Evolutionary conservation across 495 filamentous ascomycete genomes (phyloP), one percentile per base, ranked within the genome.

Genomic region (Aspergillus kassunensis): DNA sequence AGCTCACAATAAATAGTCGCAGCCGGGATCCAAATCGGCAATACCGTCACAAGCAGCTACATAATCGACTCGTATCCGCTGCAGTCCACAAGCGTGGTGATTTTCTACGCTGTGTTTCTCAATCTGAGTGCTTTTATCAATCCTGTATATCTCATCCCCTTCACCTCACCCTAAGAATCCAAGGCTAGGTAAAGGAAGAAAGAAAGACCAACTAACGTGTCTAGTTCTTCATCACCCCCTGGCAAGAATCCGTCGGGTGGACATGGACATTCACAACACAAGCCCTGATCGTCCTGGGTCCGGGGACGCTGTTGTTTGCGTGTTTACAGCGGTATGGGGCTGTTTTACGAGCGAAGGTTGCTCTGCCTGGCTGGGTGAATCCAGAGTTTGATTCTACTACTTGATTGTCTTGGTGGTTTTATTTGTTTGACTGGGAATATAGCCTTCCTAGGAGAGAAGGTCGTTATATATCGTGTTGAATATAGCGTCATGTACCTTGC

Each of bases 1-100:
- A 19, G 6, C 4, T 40, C 37, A 2, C 27, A 10, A 34, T 16
- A 31, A 49, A 15, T 43, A 80, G 76, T 83, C 58, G 76, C 74
- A 1, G 75, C 81, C 5, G 82, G 81, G 19, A 78, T 84, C 51
- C 82, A 85, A 53, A 77, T 83, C 37, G 82, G 80, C 12, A 84
- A 85, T 48, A 83, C 80, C 0, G 72, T 78, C 6, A 66, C 75
- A 9, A 79, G 69, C 30, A 67, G 71, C 20, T 85, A 84, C 49
- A 71, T 85, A 16, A 74, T 84, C 10, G 82, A 84, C 54, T 70
- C 70, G 40, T 81, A 84, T 55, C 80, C 79, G 0, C 60, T 78
- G 20, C 80, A 85, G 55, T 76, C 75, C 21, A 82, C 81, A 59
- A 75, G 74, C 37, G 69, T 83, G 19, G 75, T 85, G 13, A 81